Base-by-base conservation (phyloP, 2,329 filamentous ascomycete species). In the Clonostachys chloroleuca region DNA sequence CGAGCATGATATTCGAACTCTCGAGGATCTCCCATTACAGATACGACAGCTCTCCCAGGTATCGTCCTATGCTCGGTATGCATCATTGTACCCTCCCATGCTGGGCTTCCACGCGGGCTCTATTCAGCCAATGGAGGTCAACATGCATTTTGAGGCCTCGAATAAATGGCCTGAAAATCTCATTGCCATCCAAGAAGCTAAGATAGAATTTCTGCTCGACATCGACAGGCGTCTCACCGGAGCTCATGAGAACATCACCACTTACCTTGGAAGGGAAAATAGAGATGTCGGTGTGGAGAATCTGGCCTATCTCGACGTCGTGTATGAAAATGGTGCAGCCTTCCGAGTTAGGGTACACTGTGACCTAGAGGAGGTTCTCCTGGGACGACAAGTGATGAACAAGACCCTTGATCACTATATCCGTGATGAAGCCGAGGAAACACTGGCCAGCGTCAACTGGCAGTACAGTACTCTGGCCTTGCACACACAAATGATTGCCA, bases 111-210 rank as follows among this genome's bases (percentile, higher is more conserved):
- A 70, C 44, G 73, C 71, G 17, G 68, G 65, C 1, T 56, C 66
- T 16, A 57, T 73, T 46, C 61, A 65, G 24, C 86, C 89, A 1
- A 86, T 92, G 54, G 85, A 95, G 54, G 80, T 95, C 34, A 79
- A 91, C 40, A 76, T 99, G 43, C 92, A 92, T 60, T 97, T 99
- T 56, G 94, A 99, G 68, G 89, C 87, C 5, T 97, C 94, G 7
- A 86, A 84, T 42, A 86, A 89, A 55, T 99, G 94, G 94, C 94
- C 94, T 0, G 92, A 97, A 60, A 90, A 95, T 59, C 69, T 97
- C 9, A 81, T 81, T 5, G 92, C 92, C 6, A 96, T 97, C 47
- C 94, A 99, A 64, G 83, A 91, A 59, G 92, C 91, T 12, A 99
- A 99, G 66, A 80, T 95, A 37, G 94, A 95, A 5, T 95, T 99